Conservation (phyloP, 768 basidiomycete genomes). For the Rhizopogon vulgaris region DNA sequence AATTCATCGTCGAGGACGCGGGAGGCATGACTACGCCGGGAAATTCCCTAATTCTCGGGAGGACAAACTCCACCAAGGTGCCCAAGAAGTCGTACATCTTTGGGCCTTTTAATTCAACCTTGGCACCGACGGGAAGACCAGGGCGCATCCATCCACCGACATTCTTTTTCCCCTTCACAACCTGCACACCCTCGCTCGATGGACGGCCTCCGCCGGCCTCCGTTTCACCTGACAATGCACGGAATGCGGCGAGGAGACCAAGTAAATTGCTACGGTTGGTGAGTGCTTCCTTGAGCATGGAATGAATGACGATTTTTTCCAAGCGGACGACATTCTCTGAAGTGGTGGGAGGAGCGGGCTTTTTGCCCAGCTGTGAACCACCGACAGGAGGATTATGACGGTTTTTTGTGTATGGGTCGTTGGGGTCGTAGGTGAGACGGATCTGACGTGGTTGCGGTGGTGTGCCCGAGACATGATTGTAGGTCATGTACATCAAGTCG, state of each 20-base stretch:
- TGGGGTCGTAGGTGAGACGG: constrained; percentile 65
- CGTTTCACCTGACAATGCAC: constrained; percentile 83
- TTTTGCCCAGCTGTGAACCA: constrained; percentile 60
- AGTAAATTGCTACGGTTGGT: constrained; percentile 66
- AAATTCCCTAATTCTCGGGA: constrained; percentile 92
- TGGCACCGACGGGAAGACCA: constrained; percentile 77
- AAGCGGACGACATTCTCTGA: constrained; percentile 67
- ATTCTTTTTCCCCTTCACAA: constrained; percentile 63
- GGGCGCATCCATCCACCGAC: constrained; percentile 81
- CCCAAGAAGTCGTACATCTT: constrained; percentile 94
- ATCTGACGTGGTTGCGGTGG: constrained; percentile 50
- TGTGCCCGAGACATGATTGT: constrained; percentile 64
- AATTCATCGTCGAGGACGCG: constrained; percentile 59
- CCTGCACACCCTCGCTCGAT: constrained; percentile 68
- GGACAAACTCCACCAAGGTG: constrained; percentile 85
- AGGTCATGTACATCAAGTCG: constrained; percentile 93
- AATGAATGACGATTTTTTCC: constrained; percentile 81
- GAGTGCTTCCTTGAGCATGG: constrained; percentile 78
- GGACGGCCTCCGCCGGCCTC: constrained; percentile 66
- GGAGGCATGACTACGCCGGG: constrained; percentile 77
- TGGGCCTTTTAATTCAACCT: constrained; percentile 85
- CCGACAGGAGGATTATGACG: constrained; percentile 72
- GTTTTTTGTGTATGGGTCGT: constrained; percentile 78
- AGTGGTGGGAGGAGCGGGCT: constrained; percentile 59
- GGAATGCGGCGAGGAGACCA: constrained; percentile 81